Percentiles rank a stretch among this genome's conserved stretches.
phyloP scores from a whole-genome alignment of 441 rosid genomes.

The Syzygium malaccense region DNA sequence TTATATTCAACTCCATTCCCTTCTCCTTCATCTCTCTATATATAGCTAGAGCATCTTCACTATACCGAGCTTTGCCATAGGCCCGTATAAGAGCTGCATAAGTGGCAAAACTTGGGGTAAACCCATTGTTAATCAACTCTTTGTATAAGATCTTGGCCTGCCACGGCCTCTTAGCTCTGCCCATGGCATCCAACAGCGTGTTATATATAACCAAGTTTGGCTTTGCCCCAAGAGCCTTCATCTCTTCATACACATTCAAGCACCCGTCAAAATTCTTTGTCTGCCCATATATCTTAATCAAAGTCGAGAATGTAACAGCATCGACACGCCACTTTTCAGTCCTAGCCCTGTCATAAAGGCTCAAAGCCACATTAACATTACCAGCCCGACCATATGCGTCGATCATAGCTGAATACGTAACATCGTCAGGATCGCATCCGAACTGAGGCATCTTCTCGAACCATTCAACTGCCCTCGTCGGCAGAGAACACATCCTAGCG shows the following conservation, averaged over 20 bases:
- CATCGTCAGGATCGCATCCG: conserved; percentile 64
- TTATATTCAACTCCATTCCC: conserved; percentile 39
- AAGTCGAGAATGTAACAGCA: conserved; percentile 50
- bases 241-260: conserved; percentile 82
- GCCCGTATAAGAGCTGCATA: conserved; percentile 69
- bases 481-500: conserved; percentile 50
- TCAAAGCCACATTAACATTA: conserved; percentile 62
- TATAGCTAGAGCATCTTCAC: conserved; percentile 59
- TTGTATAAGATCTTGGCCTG: conserved; percentile 60
- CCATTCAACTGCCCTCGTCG: conserved; percentile 72
- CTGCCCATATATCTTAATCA: conserved; percentile 62
- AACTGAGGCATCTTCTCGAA: conserved; percentile 72
- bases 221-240: conserved; percentile 77
- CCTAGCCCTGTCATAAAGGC: conserved; percentile 85
- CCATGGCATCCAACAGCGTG: conserved; percentile 82
- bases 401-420: conserved; percentile 62
- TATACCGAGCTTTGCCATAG: conserved; percentile 74
- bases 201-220: conserved; percentile 62
- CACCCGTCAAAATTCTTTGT: conserved; percentile 77
- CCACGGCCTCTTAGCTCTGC: conserved; percentile 95
- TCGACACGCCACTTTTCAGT: conserved; percentile 79
- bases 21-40: conserved; percentile 85
- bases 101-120: conserved; percentile 50
- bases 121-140: conserved; percentile 53
- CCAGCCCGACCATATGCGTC: conserved; percentile 79